Evolutionary conservation across 495 filamentous ascomycete species (phyloP).

Genomic region (Hyaloscypha bicolor): DNA sequence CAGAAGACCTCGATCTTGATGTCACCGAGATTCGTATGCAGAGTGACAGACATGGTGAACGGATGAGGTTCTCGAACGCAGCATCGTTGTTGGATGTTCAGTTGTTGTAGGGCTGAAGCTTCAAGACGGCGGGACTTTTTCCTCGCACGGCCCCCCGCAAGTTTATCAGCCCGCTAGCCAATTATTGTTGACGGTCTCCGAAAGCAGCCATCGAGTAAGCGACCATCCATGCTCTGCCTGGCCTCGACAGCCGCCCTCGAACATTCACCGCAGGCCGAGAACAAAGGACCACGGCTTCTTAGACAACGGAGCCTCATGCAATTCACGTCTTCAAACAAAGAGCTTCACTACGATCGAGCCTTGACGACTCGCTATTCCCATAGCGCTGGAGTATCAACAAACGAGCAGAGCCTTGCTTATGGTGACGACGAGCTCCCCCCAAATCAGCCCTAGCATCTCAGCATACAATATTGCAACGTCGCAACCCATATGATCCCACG

Average conservation of each 20-base stretch:
- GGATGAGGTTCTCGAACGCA: not conserved
- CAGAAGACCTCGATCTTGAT: constrained; percentile 97
- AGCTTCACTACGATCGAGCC: not conserved
- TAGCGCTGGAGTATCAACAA: constrained; percentile 10
- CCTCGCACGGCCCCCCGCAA: constrained; percentile 4
- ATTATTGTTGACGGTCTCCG: not conserved
- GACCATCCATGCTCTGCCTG: not conserved
- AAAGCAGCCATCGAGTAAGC: constrained; percentile 11
- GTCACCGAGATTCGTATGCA: constrained; percentile 88
- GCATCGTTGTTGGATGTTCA: constrained; percentile 7
- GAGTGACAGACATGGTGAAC: constrained; percentile 61
- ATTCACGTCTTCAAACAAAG: constrained; percentile 3
- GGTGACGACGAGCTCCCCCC: constrained; percentile 24
- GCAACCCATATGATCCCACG: constrained; percentile 19
- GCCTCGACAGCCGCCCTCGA: constrained; percentile 2
- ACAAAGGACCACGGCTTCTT: not conserved
- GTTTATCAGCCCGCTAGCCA: constrained; percentile 8
- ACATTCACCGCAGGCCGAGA: not conserved
- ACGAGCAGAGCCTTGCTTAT: constrained; percentile 30
- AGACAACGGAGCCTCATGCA: not conserved
- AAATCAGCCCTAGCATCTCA: not conserved
- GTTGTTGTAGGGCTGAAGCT: constrained; percentile 23
- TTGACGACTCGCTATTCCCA: not conserved
- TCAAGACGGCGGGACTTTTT: not conserved
- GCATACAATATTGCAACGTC: not conserved